Conservation (phyloP, 1,284 basidiomycete species). For the Inonotus hispidus region DNA sequence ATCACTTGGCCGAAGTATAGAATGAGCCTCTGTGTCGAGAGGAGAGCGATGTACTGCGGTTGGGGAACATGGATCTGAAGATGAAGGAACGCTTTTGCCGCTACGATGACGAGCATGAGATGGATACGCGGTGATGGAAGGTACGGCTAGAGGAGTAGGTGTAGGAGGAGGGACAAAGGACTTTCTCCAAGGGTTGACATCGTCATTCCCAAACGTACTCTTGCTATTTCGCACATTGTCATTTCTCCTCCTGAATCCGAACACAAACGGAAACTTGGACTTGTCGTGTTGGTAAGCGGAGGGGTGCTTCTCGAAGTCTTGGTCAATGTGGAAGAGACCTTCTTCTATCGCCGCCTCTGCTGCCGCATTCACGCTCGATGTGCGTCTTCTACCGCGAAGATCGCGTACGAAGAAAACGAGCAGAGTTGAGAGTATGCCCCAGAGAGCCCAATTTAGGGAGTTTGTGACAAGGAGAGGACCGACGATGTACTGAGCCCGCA, state of each 20-base stretch:
- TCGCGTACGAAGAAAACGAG: constrained; percentile 7
- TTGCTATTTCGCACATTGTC: background rate
- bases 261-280: background rate
- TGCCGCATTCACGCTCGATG: background rate
- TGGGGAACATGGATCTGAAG: constrained; percentile 6
- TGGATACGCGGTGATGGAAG: background rate
- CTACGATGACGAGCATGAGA: constrained; percentile 5
- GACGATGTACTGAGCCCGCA: constrained; percentile 2
- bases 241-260: background rate
- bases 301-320: background rate
- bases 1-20: background rate
- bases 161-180: constrained; percentile 7
- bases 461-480: constrained; percentile 12
- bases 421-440: constrained; percentile 10
- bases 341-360: background rate
- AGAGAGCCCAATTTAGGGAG: constrained; percentile 10
- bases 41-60: background rate
- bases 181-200: constrained; percentile 17
- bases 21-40: background rate
- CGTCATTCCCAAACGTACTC: background rate
- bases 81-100: background rate
- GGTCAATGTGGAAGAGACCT: background rate
- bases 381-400: background rate
- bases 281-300: background rate
- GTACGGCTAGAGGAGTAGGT: constrained; percentile 5